These are phyloP conservation scores for Eragrostis curvula DNA, from an alignment of 176 grass and related monocot species.

Conservation along the genomic window DNA sequence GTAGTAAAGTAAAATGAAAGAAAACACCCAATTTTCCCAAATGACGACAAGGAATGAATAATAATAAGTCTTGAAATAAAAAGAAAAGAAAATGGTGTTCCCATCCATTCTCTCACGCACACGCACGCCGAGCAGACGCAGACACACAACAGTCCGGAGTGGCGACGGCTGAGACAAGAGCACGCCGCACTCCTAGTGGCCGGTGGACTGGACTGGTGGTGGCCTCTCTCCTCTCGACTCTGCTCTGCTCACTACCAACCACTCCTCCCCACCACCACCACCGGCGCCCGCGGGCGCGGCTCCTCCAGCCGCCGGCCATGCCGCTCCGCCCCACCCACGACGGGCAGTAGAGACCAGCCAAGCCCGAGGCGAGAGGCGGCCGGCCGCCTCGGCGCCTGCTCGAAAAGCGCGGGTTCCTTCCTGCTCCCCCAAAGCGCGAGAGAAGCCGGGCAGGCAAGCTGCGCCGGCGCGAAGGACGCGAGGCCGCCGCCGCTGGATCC, in stretches of 20 bases:
- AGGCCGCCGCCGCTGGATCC: background rate
- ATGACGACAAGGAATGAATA: background rate
- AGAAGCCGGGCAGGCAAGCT: background rate
- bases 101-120: background rate
- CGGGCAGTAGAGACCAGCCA: background rate
- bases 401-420: background rate
- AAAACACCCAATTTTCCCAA: background rate
- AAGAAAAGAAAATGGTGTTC: background rate
- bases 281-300: background rate
- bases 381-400: background rate
- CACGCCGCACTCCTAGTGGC: slow-evolving; percentile 2
- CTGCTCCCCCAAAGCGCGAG: background rate
- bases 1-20: background rate
- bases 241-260: slow-evolving; percentile 6
- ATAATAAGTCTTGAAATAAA: too few species aligned
- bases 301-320: background rate
- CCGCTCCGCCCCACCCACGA: background rate
- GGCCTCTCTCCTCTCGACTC: background rate
- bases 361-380: too few species aligned
- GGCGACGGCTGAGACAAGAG: slow-evolving; percentile 6
- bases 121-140: too few species aligned
- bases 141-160: background rate
- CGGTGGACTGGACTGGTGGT: background rate
- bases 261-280: background rate
- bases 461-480: background rate